These are phyloP conservation scores for Plasmodium adleri DNA, from an alignment of 169 alveolate species.

Conservation along the genomic window DNA sequence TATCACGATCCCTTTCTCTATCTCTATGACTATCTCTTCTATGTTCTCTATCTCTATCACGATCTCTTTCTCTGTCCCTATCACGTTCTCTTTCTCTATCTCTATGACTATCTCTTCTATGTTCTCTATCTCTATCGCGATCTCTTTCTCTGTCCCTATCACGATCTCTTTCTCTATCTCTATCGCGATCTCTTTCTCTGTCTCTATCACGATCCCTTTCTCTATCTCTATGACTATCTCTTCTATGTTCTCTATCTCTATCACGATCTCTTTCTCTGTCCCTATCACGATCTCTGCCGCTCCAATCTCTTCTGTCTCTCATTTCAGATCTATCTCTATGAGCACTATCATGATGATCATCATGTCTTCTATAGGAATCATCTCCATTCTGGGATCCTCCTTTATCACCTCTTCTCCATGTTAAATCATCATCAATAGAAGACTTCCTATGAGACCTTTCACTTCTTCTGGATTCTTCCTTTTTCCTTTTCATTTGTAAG, in stretches of 20 bases:
- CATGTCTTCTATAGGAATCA: constrained; percentile 34
- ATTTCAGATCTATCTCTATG: constrained; percentile 37
- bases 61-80: constrained; percentile 25
- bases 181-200: constrained; percentile 15
- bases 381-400: constrained; percentile 42
- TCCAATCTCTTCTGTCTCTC: constrained; percentile 30
- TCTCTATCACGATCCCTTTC: constrained; percentile 24
- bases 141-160: constrained; percentile 27
- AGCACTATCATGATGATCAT: constrained; percentile 22
- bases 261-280: constrained; percentile 42
- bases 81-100: constrained; percentile 43
- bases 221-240: constrained; percentile 58
- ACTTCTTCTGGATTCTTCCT: constrained; percentile 62
- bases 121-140: constrained; percentile 32
- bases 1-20: constrained; percentile 34
- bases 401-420: constrained; percentile 68
- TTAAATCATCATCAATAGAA: constrained; percentile 51
- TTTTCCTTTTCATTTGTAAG: constrained; percentile 50
- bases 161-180: constrained; percentile 26
- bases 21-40: constrained; percentile 46
- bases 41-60: constrained; percentile 35
- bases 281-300: constrained; percentile 29
- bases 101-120: constrained; percentile 15
- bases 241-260: constrained; percentile 18
- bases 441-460: constrained; percentile 43